These are phyloP conservation scores for Diaporthe vaccinii DNA, from an alignment of 2,329 filamentous ascomycete species.

Conservation along the genomic window DNA sequence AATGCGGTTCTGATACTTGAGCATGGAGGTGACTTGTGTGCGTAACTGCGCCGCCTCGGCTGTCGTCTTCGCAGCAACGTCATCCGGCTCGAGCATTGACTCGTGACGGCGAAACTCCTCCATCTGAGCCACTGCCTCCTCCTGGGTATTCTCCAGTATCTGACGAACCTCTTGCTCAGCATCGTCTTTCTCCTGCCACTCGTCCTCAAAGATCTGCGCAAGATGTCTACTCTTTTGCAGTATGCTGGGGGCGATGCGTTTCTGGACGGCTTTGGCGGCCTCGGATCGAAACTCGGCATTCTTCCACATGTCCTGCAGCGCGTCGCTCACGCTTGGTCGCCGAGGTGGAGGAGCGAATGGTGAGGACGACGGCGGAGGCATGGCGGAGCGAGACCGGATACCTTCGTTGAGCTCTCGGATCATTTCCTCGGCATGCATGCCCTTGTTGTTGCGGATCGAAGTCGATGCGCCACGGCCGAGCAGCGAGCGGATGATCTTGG, in stretches of 20 bases:
- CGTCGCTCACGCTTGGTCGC: constrained; percentile 67
- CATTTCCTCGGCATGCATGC: constrained; percentile 86
- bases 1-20: constrained; percentile 65
- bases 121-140: constrained; percentile 75
- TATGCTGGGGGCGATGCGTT: constrained; percentile 77
- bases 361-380: constrained; percentile 80
- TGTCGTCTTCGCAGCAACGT: constrained; percentile 63
- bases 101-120: constrained; percentile 62
- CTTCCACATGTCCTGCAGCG: constrained; percentile 53
- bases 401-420: constrained; percentile 81
- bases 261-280: constrained; percentile 77
- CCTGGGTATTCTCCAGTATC: constrained; percentile 75
- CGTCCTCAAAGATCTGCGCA: constrained; percentile 78
- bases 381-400: constrained; percentile 72
- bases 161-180: constrained; percentile 77
- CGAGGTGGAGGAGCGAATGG: constrained; percentile 74
- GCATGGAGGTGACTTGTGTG: constrained; percentile 50
- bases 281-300: constrained; percentile 58
- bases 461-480: constrained; percentile 85
- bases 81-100: constrained; percentile 67
- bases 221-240: constrained; percentile 80
- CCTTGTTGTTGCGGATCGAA: constrained; percentile 84
- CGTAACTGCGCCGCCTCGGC: constrained; percentile 64
- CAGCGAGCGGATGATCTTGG: constrained; percentile 88
- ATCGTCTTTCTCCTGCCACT: constrained; percentile 80